Evolutionary conservation across 2,329 filamentous ascomycete genomes (phyloP), one percentile per base, ranked within the genome.

Genomic region (Claviceps arundinis): DNA sequence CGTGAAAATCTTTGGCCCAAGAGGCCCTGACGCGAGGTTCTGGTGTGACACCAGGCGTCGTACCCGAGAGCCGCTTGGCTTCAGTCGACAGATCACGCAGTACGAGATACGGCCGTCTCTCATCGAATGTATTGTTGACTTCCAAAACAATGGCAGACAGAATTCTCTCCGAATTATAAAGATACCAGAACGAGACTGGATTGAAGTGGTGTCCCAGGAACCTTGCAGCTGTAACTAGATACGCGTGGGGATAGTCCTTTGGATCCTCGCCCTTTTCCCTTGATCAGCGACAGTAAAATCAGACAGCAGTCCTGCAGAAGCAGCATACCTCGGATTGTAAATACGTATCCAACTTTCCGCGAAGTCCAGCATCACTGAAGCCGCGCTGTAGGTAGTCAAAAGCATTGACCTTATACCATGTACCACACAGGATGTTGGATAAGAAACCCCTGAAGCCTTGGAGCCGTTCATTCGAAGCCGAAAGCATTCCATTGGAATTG

Each of bases 141-240:
- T 90, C 85, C 1, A 87, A 62, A 1, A 90, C 73, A 66, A 88
- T 80, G 52, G 80, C 81, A 24, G 72, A 75, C 14, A 89, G 70
- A 5, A 73, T 65, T 53, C 75, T 75, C 8, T 77, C 65, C 0
- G 66, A 57, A 13, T 80, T 76, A 62, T 90, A 89, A 2, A 90
- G 73, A 57, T 89, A 88, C 84, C 85, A 90, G 59, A 89, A 86
- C 0, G 84, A 89, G 2, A 85, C 82, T 0, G 84, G 84, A 58
- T 88, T 89, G 66, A 87, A 88, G 22, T 79, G 77, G 61, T 85
- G 86, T 3, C 82, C 81, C 5, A 87, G 63, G 55, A 88, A 84
- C 34, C 75, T 75, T 5, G 85, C 78, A 3, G 84, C 82, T 2
- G 86, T 89, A 22, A 87, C 72, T 4, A 90, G 70, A 58, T 88